A percentile compares a stretch with the other conserved stretches of the same genome.
phyloP scores from a whole-genome alignment of 2,329 filamentous ascomycete genomes.

The Chaetomium sp. region DNA sequence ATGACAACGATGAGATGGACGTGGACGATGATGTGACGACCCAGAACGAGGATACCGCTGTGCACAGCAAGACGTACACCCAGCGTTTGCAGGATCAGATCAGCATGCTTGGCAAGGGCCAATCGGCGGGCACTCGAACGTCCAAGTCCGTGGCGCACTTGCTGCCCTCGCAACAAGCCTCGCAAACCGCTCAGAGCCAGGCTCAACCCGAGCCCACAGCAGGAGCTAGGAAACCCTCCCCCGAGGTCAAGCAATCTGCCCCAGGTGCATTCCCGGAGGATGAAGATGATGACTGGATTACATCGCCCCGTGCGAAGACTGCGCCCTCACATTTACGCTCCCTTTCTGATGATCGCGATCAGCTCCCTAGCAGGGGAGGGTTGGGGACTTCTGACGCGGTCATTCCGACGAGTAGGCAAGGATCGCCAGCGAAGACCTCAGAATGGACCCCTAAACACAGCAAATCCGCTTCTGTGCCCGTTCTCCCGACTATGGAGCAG shows the following conservation, averaged over 20 bases:
- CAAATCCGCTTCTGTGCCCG: slow-evolving; percentile 59
- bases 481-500: slow-evolving; percentile 33
- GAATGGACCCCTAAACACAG: slow-evolving; percentile 40
- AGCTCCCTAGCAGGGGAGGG: slow-evolving; percentile 42
- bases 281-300: slow-evolving; percentile 59
- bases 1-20: slow-evolving; percentile 49
- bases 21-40: slow-evolving; percentile 36
- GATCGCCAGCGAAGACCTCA: slow-evolving; percentile 32
- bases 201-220: slow-evolving; percentile 13
- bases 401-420: slow-evolving; percentile 34
- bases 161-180: slow-evolving; percentile 29
- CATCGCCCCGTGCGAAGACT: slow-evolving; percentile 39
- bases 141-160: slow-evolving; percentile 43
- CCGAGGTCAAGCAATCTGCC: slow-evolving; percentile 32
- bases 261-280: slow-evolving; percentile 57
- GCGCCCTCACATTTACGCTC: slow-evolving; percentile 46
- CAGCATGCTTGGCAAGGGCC: slow-evolving; percentile 59
- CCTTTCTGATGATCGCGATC: slow-evolving; percentile 55
- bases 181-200: slow-evolving; percentile 25
- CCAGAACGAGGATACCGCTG: slow-evolving; percentile 41
- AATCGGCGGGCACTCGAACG: slow-evolving; percentile 40
- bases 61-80: slow-evolving; percentile 84
- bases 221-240: slow-evolving; percentile 26
- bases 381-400: slow-evolving; percentile 43
- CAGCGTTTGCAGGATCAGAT: slow-evolving; percentile 91